Evolutionary conservation across 441 rosid species (phyloP).

Genomic region (Brassica hybrid): DNA sequence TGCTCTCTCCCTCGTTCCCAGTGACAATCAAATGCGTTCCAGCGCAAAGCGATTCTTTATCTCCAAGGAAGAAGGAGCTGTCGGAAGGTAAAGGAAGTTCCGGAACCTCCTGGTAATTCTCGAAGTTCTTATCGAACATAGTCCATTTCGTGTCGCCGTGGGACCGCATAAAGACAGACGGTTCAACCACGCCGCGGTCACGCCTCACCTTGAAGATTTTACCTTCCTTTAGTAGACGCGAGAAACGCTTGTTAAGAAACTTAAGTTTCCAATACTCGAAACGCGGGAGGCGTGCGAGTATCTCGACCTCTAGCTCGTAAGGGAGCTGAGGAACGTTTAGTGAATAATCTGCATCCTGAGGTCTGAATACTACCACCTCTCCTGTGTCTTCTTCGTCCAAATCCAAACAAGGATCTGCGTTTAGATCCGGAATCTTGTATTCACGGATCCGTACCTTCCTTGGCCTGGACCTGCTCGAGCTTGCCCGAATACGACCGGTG

Average conservation of each 20-base stretch:
- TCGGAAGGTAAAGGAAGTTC: conserved; percentile 79
- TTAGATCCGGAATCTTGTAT: conserved; percentile 36
- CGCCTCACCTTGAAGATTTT: conserved; percentile 74
- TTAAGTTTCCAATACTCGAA: too few relatives aligned
- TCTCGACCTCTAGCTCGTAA: too few relatives aligned
- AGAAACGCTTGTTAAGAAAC: conserved; percentile 61
- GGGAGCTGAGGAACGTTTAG: too few relatives aligned
- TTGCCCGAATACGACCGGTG: conserved; percentile 13
- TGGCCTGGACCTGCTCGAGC: conserved; percentile 27
- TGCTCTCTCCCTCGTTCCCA: conserved; percentile 67
- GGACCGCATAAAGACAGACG: conserved; percentile 77
- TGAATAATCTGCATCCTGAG: conserved; percentile 99
- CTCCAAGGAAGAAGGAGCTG: conserved; percentile 61
- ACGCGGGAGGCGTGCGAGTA: too few relatives aligned
- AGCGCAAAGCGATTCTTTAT: conserved; percentile 81
- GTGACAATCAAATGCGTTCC: conserved; percentile 83
- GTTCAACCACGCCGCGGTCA: conserved; percentile 60
- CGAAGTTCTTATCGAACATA: conserved; percentile 63
- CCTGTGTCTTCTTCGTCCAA: conserved; percentile 50
- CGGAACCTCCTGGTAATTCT: conserved; percentile 59
- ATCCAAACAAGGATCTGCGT: conserved; percentile 36
- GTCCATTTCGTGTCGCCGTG: conserved; percentile 79
- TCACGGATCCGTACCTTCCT: conserved; percentile 36
- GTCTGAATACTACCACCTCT: conserved; percentile 44
- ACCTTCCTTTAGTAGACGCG: conserved; percentile 60